Percentiles rank a stretch among this genome's conserved stretches.
phyloP scores from a whole-genome alignment of 2,329 filamentous ascomycete species.

The Nothophoma quercina region DNA sequence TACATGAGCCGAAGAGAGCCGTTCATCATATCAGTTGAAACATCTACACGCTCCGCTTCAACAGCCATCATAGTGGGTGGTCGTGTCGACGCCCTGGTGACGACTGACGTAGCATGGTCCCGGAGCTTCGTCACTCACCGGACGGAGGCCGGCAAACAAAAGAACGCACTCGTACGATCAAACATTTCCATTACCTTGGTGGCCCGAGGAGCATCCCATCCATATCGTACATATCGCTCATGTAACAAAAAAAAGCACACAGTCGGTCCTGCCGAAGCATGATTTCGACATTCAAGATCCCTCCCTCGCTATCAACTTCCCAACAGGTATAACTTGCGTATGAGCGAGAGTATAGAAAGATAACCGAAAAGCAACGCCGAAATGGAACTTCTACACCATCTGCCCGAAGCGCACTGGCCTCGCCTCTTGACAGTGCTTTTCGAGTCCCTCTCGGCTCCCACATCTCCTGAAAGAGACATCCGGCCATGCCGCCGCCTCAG shows the following conservation, averaged over 20 bases:
- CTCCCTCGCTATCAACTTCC: slow-evolving; percentile 1
- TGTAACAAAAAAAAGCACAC: slow-evolving; percentile 13
- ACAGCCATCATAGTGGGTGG: background rate
- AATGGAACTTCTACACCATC: slow-evolving; percentile 1
- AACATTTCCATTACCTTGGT: slow-evolving; percentile 10
- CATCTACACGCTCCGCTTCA: too few relatives aligned
- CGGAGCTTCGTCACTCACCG: background rate
- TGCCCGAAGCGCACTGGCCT: background rate
- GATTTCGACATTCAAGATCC: slow-evolving; percentile 8
- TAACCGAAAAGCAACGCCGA: slow-evolving; percentile 11
- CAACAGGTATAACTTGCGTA: slow-evolving; percentile 26
- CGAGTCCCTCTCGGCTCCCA: slow-evolving; percentile 1
- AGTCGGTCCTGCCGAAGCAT: slow-evolving; percentile 33
- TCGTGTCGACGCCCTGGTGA: background rate
- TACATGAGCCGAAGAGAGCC: background rate
- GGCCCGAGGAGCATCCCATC: background rate
- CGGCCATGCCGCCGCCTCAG: slow-evolving; percentile 14
- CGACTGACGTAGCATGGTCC: background rate
- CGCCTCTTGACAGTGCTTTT: background rate
- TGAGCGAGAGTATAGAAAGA: slow-evolving; percentile 32
- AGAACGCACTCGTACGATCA: background rate
- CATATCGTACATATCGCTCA: slow-evolving; percentile 27
- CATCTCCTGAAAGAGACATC: slow-evolving; percentile 7
- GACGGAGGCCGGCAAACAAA: background rate
- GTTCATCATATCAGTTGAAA: too few relatives aligned